Evolutionary conservation across 75 land plant species (phyloP).

Genomic region (Selaginella moellendorffii): DNA sequence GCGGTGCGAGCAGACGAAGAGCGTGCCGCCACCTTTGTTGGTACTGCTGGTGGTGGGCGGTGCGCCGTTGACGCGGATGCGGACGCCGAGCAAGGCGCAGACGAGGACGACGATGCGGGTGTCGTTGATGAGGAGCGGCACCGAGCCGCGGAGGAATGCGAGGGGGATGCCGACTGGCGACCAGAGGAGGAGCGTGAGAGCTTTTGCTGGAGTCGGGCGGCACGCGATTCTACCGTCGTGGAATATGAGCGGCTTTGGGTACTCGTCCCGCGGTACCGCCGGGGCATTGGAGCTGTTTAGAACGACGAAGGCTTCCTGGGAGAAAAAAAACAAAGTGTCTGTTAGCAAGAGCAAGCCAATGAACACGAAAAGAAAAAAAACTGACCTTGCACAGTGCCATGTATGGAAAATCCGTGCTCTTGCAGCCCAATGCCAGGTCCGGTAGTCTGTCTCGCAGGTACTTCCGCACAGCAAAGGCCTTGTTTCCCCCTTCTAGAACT

Average conservation of each 20-base stretch:
- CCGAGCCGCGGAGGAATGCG: conserved; percentile 21
- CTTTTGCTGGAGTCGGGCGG: conserved; percentile 15
- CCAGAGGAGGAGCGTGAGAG: conserved; percentile 17
- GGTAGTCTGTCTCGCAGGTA: conserved; percentile 22
- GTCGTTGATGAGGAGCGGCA: conserved; percentile 21
- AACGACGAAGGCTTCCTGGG: conserved; percentile 54
- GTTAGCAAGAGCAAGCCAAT: neutral
- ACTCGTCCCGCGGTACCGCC: conserved; percentile 30
- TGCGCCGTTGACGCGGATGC: conserved; percentile 39
- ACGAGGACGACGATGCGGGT: conserved; percentile 24
- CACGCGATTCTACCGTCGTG: conserved; percentile 24
- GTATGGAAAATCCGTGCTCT: conserved; percentile 36
- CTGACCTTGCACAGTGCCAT: conserved; percentile 30
- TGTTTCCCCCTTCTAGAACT: neutral
- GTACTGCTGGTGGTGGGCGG: conserved; percentile 24
- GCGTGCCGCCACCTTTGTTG: conserved; percentile 15
- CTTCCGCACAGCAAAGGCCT: neutral
- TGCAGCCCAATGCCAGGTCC: conserved; percentile 56
- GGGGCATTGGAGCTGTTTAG: conserved; percentile 12
- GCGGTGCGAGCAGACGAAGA: conserved; percentile 37
- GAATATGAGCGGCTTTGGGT: conserved; percentile 23
- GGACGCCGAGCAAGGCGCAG: conserved; percentile 38
- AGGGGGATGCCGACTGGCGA: conserved; percentile 11
- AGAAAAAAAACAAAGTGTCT: neutral
- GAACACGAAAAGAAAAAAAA: neutral